Base-by-base conservation (phyloP, 139 green algal genomes). In the Micractinium conductrix region DNA sequence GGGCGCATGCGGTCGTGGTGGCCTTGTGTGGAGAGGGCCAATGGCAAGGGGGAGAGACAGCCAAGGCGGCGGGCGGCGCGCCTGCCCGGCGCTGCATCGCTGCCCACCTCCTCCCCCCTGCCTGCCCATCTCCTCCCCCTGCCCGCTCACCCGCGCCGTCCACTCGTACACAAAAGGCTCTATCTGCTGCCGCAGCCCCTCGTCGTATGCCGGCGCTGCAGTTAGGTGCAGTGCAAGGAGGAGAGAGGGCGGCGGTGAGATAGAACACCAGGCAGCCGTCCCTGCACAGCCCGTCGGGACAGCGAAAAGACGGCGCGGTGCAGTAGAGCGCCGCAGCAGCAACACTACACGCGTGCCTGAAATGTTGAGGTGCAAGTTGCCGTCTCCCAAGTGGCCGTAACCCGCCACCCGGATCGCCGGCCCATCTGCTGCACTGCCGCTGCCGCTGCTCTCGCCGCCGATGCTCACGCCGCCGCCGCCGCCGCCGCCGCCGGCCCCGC, bases 81-180 rank as follows among this genome's bases (percentile, higher is more conserved):
- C 53, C n/a, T n/a, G n/a, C n/a, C n/a, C n/a, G n/a, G n/a, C n/a
- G n/a, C n/a, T n/a, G n/a, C n/a, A n/a, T n/a, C 33, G 30, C 60
- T 68, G 17, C 40, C 43, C 72, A 79, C 44, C n/a, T n/a, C n/a
- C n/a, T n/a, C n/a, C n/a, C n/a, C n/a, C n/a, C n/a, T n/a, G n/a
- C n/a, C n/a, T n/a, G n/a, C n/a, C n/a, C n/a, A n/a, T n/a, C n/a
- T n/a, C n/a, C n/a, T 4, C 26, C 14, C 26, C 0, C 14, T 8
- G 1, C 38, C 69, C 14, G 19, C 72, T 10, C 37, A 80, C 74
- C 74, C 45, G 44, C 4, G 89, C 65, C 7, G 88, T 93, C 91
- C 91, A 98, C 87, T 99, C 94, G 76, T 98, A 99, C 40, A 99
- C 94, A 88, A 93, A 99, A 2, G 97, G 97, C 93, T 99, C 97